Evolutionary conservation across 2,329 filamentous ascomycete species (phyloP), one percentile per base, ranked within the genome.

Genomic region (Ascochyta lentis): DNA sequence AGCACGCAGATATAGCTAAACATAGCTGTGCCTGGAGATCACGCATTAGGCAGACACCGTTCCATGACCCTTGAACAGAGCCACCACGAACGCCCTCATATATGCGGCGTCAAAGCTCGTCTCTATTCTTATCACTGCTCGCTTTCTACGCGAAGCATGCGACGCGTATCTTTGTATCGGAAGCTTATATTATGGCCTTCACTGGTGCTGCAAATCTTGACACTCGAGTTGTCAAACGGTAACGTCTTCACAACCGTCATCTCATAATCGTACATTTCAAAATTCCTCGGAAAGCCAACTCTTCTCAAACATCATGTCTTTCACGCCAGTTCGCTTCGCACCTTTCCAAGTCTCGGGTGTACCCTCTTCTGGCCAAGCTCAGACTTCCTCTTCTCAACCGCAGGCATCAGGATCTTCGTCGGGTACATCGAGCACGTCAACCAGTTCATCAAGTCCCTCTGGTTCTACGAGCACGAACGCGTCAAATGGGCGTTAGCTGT

Each of bases 311-410:
- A 57, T 3, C 13, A 65, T 65, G 62, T 61, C 58, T 10, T 62
- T 71, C 12, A 61, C 69, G 15, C 70, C 70, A 0, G 71, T 72
- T 33, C 68, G 70, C 43, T 61, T 73, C 47, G 54, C 63, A 3
- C 69, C 68, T 6, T 70, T 73, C 22, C 70, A 73, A 58, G 59
- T 72, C 35, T 47, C 49, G 24, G 66, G 59, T 46, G 58, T 59
- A 12, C 63, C 68, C 4, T 58, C 64, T 9, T 56, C 64, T 6
- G 10, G 22, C 4, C 22, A 49, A 22, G 15, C 29, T 10, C 40
- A 55, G 15, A 64, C 66, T 26, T 61, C 65, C 1, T 65, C 68
- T 26, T 60, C 61, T 33, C 65, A 70, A 40, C 51, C 60, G 13
- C 67, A 64, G 39, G 60, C 52, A 19, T 47, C 61, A 35, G 48